These are phyloP conservation scores for Mycena kentingensis DNA, from an alignment of 768 basidiomycete species.

Conservation along the genomic window DNA sequence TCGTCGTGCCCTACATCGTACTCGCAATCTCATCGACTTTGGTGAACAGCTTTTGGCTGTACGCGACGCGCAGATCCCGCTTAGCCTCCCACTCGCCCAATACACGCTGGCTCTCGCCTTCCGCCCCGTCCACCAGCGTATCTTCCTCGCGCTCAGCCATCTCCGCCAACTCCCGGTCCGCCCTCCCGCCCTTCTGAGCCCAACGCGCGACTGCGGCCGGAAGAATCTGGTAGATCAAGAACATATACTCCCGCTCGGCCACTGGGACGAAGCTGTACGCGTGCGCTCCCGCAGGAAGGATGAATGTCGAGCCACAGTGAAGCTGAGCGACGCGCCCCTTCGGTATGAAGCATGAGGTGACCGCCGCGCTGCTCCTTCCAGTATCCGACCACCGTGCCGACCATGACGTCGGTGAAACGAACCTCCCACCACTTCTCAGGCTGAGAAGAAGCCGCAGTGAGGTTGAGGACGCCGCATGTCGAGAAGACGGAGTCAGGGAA, in stretches of 20 bases:
- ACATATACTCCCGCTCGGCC: not conserved
- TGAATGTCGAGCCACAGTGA: not conserved
- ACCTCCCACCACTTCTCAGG: not conserved
- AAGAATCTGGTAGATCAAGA: not conserved
- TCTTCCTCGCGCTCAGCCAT: too few relatives aligned
- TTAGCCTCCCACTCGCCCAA: too few relatives aligned
- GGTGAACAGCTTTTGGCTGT: too few relatives aligned
- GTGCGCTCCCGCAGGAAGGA: not conserved
- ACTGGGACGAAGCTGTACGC: not conserved
- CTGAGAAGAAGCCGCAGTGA: not conserved
- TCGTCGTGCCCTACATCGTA: too few relatives aligned
- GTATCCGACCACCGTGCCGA: not conserved
- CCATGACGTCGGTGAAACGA: not conserved
- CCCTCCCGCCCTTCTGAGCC: too few relatives aligned
- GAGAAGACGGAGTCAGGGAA: not conserved
- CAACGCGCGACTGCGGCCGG: not conserved
- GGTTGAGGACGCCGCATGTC: not conserved
- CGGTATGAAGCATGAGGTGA: not conserved
- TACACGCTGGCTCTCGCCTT: too few relatives aligned
- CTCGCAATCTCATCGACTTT: too few relatives aligned
- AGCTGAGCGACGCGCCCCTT: not conserved
- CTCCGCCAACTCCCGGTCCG: too few relatives aligned
- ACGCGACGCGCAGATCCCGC: too few relatives aligned
- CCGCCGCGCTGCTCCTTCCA: not conserved
- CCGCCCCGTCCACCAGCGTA: too few relatives aligned